Conservation (phyloP, 768 basidiomycete species). For the Gymnopilus junonius region DNA sequence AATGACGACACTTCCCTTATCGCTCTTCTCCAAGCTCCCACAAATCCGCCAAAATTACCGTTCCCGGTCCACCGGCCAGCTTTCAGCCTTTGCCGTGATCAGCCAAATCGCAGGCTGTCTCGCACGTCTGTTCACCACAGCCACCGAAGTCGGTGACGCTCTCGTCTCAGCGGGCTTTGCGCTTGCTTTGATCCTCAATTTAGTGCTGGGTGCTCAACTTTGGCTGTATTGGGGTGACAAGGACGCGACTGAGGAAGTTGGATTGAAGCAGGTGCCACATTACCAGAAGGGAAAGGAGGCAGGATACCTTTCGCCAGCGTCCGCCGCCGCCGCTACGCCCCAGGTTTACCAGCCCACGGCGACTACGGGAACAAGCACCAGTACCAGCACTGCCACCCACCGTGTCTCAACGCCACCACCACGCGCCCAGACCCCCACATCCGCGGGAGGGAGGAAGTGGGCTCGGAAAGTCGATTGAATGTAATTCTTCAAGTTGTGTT, state of each 20-base stretch:
- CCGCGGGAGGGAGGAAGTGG: conserved; percentile 69
- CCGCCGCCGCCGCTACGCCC: conserved; percentile 10
- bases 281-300: conserved; percentile 6
- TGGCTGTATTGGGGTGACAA: conserved; percentile 81
- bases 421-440: conserved; percentile 34
- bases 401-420: conserved; percentile 50
- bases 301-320: conserved; percentile 9
- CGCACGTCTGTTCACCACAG: conserved; percentile 92
- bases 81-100: conserved; percentile 91
- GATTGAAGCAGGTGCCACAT: conserved; percentile 7
- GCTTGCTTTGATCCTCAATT: conserved; percentile 81
- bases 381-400: conserved; percentile 29
- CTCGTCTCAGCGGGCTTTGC: conserved; percentile 85
- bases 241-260: conserved; percentile 26
- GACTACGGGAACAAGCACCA: background rate
- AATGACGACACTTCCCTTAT: conserved; percentile 86
- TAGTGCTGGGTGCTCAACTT: conserved; percentile 84
- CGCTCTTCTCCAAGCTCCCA: conserved; percentile 91
- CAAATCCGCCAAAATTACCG: conserved; percentile 87
- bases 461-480: conserved; percentile 72
- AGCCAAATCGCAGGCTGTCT: conserved; percentile 88
- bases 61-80: conserved; percentile 84
- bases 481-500: conserved; percentile 9
- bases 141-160: conserved; percentile 83
- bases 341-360: conserved; percentile 19